Evolutionary conservation across 257 asterid species (phyloP).

Genomic region (Solanum sitiens): DNA sequence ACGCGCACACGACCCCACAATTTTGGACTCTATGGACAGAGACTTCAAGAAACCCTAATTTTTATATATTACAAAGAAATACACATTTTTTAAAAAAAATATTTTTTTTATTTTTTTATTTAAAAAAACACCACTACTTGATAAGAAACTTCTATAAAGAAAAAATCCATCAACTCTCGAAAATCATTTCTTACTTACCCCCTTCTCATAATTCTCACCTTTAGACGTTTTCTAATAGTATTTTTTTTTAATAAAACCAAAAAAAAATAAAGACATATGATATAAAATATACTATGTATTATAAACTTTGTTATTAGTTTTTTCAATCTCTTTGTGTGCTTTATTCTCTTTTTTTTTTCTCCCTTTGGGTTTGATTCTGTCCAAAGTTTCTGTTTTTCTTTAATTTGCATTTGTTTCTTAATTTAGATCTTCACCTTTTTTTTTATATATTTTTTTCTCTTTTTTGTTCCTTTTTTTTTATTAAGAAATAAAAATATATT

Average conservation of each 20-base stretch:
- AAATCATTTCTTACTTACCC: background rate
- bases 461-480: background rate
- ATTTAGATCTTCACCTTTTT: slow-evolving; percentile 1
- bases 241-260: background rate
- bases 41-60: slow-evolving; percentile 34
- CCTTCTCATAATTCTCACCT: background rate
- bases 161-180: background rate
- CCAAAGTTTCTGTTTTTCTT: background rate
- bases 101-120: background rate
- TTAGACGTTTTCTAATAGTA: background rate
- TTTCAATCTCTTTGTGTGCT: slow-evolving; percentile 5
- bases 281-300: background rate
- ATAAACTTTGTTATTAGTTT: background rate
- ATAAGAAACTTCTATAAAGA: background rate
- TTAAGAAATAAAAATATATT: background rate
- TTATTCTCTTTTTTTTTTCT: slow-evolving; percentile 2
- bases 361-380: background rate
- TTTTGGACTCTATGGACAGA: background rate
- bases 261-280: background rate
- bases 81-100: background rate
- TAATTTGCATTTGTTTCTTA: background rate
- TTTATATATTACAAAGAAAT: background rate
- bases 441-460: slow-evolving; percentile 4
- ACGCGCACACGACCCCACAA: slow-evolving; percentile 43
- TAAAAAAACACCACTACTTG: background rate